Evolutionary conservation across 257 asterid genomes (phyloP), one percentile per base, ranked within the genome.

Genomic region (Marsdenia floribunda): DNA sequence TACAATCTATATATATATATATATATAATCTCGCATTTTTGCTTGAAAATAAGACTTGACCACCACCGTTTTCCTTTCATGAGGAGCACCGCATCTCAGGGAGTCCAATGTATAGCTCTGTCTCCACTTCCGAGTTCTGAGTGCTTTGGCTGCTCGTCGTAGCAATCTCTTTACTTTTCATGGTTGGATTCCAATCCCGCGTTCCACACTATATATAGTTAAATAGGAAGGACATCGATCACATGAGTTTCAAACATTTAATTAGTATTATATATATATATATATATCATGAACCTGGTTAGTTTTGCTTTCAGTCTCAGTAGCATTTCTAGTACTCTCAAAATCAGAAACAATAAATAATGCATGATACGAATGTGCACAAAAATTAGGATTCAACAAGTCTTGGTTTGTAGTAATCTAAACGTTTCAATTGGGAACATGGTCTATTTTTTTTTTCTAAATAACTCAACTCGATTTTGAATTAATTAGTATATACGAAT

Each of bases 41-140:
- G 2, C 38, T 59, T 24, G 18, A 59, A 24, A 59, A 16, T 63
- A 10, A 5, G 24, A 19, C 60, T 54, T 4, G 2, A 18, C 4
- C 24, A 15, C 21, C 5, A 15, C 18, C 6, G 4, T 18, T 54
- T 8, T 54, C 26, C 3, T 7, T 18, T 4, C 60, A 54, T 44
- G 21, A 42, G 42, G 73, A 75, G 33, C 77, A 82, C 33, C 81
- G 76, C 24, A 57, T 63, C 40, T 55, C 66, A 3, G 86, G 82
- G 65, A 72, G 80, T 29, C 88, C 86, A 47, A 84, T 84, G 47
- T 61, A 77, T 74, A 84, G 68, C 4, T 77, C 84, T 9, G 88
- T 84, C 71, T 68, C 82, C 81, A 79, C 86, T 54, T 77, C 82
- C 11, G 69, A 54, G 77, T 67, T 81, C 61, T 59, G 63, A n/a